These are phyloP conservation scores for Umbellularia californica DNA, from an alignment of 164 flowering plant species.

Conservation along the genomic window DNA sequence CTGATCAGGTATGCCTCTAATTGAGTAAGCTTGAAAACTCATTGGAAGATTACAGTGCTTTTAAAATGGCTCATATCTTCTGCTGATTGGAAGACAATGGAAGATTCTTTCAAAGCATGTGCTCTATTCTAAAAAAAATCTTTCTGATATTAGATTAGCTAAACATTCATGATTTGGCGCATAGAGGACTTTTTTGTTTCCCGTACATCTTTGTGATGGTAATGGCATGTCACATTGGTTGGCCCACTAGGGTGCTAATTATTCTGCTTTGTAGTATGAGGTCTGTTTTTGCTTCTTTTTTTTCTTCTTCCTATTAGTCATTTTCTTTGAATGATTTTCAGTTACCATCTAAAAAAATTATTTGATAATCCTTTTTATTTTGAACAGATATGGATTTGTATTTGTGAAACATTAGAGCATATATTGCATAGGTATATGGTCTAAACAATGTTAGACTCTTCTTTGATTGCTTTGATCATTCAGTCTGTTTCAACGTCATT, in stretches of 20 bases:
- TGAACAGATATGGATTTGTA: not conserved
- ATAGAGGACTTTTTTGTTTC: too few relatives aligned
- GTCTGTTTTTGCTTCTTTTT: too few relatives aligned
- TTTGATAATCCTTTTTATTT: not conserved
- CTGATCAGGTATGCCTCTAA: constrained; percentile 70
- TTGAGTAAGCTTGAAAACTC: not conserved
- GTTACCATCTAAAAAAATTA: too few relatives aligned
- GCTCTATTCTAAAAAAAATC: not conserved
- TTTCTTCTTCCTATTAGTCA: too few relatives aligned
- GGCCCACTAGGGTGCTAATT: too few relatives aligned
- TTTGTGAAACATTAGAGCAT: not conserved
- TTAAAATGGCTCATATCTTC: not conserved
- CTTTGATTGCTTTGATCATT: not conserved
- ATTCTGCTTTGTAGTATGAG: too few relatives aligned
- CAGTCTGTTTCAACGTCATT: too few relatives aligned
- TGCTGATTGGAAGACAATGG: not conserved
- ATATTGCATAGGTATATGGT: not conserved
- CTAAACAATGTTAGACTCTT: not conserved
- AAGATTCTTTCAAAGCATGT: not conserved
- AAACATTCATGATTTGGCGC: too few relatives aligned
- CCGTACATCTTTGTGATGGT: too few relatives aligned
- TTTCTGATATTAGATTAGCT: too few relatives aligned
- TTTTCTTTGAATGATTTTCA: too few relatives aligned
- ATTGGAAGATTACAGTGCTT: not conserved
- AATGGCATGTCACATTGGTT: too few relatives aligned